Base-by-base conservation (phyloP, 768 basidiomycete genomes). In the Cyclocybe cylindracea region DNA sequence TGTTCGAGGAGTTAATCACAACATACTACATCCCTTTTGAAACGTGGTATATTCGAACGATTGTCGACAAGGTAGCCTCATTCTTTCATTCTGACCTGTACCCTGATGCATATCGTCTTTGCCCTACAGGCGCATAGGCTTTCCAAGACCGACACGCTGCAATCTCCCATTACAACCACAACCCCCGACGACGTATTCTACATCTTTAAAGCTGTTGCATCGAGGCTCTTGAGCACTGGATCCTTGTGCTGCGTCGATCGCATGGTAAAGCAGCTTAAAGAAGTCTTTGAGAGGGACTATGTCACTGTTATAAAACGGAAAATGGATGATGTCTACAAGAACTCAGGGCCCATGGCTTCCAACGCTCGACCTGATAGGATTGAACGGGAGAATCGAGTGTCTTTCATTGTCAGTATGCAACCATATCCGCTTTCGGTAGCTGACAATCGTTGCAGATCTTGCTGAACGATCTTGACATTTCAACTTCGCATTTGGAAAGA, bases 161-260 rank as follows among this genome's bases (percentile, higher is more conserved):
- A 87, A 50, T 71, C 61, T 37, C 91, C 80, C 45, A 73, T 79
- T 9, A 82, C 77, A 1, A 90, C 88, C 0, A 93, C 91, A 0
- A 85, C 84, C 0, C 91, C 92, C 0, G 97, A 99, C 66, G 97
- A 98, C 59, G 89, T 88, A 2, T 99, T 98, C 72, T 99, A 97
- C 70, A 87, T 99, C 51, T 75, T 98, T 53, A 98, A 97, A 68
- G 78, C 85, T 6, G 86, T 95, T 2, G 76, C 94, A 4, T 76
- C 82, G 14, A 83, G 97, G 9, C 70, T 94, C 32, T 65, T 97
- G 13, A 87, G 90, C 0, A 88, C 89, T 0, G 93, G 92, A 0
- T 87, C 87, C 2, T 56, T 84, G 3, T 63, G 66, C 5, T 81
- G 79, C 2, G 76, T 92, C 2, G 75, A 82, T 52, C 75, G 73